phyloP scores from a whole-genome alignment of 805 yeast genomes.

The Yarrowia yakushimensis region DNA sequence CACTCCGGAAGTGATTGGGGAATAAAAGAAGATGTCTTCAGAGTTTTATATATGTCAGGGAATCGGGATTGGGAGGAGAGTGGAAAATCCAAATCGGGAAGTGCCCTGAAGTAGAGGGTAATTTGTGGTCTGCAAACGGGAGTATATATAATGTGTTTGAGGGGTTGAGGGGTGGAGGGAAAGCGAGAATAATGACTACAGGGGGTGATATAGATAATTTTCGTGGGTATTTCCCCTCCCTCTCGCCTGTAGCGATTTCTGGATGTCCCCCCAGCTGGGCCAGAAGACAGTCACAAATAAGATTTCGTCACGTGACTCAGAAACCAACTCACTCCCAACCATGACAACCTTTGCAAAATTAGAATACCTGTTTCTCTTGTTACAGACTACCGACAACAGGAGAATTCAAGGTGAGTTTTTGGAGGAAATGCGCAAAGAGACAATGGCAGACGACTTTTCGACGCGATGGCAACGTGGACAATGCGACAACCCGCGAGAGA shows the following conservation, averaged over 20 bases:
- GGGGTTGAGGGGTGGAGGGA: too few relatives aligned
- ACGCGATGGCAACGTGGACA: neutral
- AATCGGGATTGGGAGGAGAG: neutral
- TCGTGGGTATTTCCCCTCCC: neutral
- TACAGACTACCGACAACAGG: slow-evolving; percentile 25
- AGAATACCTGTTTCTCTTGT: slow-evolving; percentile 25
- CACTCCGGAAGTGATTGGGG: slow-evolving; percentile 74
- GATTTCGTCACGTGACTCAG: neutral
- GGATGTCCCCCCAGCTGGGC: too few relatives aligned
- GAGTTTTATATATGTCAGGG: neutral
- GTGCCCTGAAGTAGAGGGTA: neutral
- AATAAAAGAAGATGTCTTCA: neutral
- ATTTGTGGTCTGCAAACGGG: neutral
- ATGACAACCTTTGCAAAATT: slow-evolving; percentile 25
- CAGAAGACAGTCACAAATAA: slow-evolving; percentile 9
- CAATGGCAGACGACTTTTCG: too few relatives aligned
- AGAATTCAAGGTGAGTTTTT: slow-evolving; percentile 24
- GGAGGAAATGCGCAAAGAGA: neutral
- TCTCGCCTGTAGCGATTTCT: neutral
- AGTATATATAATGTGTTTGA: neutral
- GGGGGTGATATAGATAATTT: too few relatives aligned
- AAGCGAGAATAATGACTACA: too few relatives aligned
- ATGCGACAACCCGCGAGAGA: too few relatives aligned
- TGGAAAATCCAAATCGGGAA: slow-evolving; percentile 1
- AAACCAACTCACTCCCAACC: slow-evolving; percentile 24